phyloP scores from a whole-genome alignment of 2,329 filamentous ascomycete genomes.

The Talaromyces verruculosus region DNA sequence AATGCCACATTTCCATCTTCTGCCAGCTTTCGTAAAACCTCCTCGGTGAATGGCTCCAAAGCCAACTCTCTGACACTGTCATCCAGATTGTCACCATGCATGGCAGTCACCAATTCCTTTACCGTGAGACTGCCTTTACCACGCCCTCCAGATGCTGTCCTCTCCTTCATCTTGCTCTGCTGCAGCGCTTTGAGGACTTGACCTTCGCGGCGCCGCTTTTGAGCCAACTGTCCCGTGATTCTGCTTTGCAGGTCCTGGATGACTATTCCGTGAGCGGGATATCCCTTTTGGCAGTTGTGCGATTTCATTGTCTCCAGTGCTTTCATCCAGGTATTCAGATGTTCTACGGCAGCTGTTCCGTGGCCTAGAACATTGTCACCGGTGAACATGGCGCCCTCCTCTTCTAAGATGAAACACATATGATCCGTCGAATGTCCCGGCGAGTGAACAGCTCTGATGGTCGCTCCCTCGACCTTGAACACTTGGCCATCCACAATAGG shows the following conservation, averaged over 20 bases:
- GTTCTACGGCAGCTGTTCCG: slow-evolving; percentile 43
- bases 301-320: slow-evolving; percentile 35
- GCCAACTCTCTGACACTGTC: slow-evolving; percentile 35
- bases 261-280: slow-evolving; percentile 48
- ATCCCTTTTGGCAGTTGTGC: slow-evolving; percentile 41
- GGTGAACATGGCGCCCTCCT: slow-evolving; percentile 75
- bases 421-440: slow-evolving; percentile 75
- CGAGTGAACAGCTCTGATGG: slow-evolving; percentile 45
- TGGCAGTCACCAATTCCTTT: slow-evolving; percentile 43
- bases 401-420: slow-evolving; percentile 67
- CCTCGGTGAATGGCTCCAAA: slow-evolving; percentile 46
- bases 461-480: slow-evolving; percentile 43
- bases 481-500: slow-evolving; percentile 40
- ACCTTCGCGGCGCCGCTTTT: slow-evolving; percentile 43
- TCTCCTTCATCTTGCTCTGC: slow-evolving; percentile 28
- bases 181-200: slow-evolving; percentile 41
- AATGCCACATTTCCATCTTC: slow-evolving; percentile 48
- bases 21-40: slow-evolving; percentile 47
- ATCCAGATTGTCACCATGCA: slow-evolving; percentile 43
- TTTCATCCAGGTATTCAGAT: slow-evolving; percentile 41
- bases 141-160: slow-evolving; percentile 11
- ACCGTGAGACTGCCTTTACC: slow-evolving; percentile 23
- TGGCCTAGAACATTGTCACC: slow-evolving; percentile 76
- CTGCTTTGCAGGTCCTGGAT: slow-evolving; percentile 42
- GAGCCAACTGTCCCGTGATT: slow-evolving; percentile 38